Conservation (phyloP, 345 rosid genomes). For the Salix caprea region DNA sequence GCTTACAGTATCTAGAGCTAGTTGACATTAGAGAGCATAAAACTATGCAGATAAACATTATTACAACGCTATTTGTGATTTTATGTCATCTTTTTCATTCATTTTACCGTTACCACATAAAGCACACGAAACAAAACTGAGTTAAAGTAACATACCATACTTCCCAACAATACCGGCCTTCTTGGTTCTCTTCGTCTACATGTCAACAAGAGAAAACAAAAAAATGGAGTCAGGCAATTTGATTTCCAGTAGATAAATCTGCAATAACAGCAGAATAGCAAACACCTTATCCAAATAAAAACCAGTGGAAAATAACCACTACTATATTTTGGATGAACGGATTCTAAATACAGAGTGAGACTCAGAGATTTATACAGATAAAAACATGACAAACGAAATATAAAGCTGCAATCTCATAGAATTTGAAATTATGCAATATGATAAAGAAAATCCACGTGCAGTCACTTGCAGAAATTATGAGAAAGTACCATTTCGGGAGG, state of each 20-base stretch:
- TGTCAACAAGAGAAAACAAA: background rate
- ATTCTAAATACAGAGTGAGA: background rate
- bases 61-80: too few relatives aligned
- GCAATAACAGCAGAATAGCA: too few relatives aligned
- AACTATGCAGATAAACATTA: too few relatives aligned
- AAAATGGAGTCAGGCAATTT: background rate
- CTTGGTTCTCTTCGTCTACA: conserved; percentile 74
- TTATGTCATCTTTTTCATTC: too few relatives aligned
- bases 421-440: background rate
- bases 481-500: conserved; percentile 18
- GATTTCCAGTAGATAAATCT: background rate
- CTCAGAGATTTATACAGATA: background rate
- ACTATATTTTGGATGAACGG: too few relatives aligned
- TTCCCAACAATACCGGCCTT: conserved; percentile 77
- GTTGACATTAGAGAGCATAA: too few relatives aligned
- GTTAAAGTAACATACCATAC: conserved; percentile 39
- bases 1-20: too few relatives aligned
- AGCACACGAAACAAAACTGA: background rate
- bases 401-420: background rate
- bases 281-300: background rate
- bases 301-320: background rate
- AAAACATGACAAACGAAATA: background rate
- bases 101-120: too few relatives aligned
- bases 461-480: background rate
- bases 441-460: background rate